phyloP scores from a whole-genome alignment of 345 rosid genomes.

The Salix koriyanagi region DNA sequence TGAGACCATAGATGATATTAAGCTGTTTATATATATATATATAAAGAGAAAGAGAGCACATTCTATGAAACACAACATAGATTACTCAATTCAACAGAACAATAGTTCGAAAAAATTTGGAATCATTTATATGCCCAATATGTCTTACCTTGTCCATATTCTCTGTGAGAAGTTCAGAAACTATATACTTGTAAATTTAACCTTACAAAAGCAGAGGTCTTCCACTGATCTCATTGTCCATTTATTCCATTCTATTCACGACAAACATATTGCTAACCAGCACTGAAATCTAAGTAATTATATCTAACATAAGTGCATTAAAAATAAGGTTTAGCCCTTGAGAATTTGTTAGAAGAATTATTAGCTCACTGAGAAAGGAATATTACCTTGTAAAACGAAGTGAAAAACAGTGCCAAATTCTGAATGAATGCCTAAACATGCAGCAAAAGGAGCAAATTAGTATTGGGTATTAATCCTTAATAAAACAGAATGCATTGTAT shows the following conservation, averaged over 20 bases:
- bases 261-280: not conserved
- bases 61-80: not conserved
- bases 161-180: not conserved
- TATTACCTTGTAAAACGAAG: constrained; percentile 89
- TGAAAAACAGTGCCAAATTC: constrained; percentile 93
- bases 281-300: not conserved
- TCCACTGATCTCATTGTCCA: not conserved
- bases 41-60: not conserved
- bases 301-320: not conserved
- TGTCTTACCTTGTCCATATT: not conserved
- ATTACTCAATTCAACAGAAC: not conserved
- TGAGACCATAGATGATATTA: not conserved
- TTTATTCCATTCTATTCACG: not conserved
- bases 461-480: not conserved
- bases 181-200: not conserved
- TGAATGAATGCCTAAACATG: constrained; percentile 88
- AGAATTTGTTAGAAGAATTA: not conserved
- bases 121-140: not conserved
- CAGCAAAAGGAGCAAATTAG: not conserved
- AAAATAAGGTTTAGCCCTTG: not conserved
- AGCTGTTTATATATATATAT: not conserved
- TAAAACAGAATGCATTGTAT: not conserved
- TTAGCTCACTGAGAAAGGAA: not conserved
- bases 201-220: not conserved
- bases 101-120: not conserved